Base-by-base conservation (phyloP, 164 flowering plant genomes). In the Magnolia officinalis region DNA sequence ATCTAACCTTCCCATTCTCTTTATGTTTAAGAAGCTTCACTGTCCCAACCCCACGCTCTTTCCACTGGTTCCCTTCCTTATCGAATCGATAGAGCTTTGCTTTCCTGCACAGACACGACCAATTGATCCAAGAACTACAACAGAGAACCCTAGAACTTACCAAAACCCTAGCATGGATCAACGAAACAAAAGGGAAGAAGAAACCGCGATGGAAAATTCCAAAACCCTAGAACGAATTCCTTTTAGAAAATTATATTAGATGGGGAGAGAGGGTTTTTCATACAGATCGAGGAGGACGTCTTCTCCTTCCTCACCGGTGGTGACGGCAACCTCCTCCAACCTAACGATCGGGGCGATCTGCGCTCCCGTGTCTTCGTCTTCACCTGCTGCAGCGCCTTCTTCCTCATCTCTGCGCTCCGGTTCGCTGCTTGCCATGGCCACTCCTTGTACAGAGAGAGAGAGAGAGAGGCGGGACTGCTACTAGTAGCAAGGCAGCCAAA, bases 291-390 rank as follows among this genome's bases (percentile, higher is more conserved):
- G 91, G 66, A 93, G 79, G 5, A 87, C 77, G 16, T 86, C 88
- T 78, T 92, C 97, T 6, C 89, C 79, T 75, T 92, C 97, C 78
- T 92, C 97, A 9, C 95, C 97, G 69, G 97, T 91, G 70, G 90
- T 80, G 76, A 92, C 90, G 55, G 92, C 83, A 55, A 92, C 97
- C 74, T 89, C 95, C 80, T 92, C 93, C 45, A 94, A 92, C 82
- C 67, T 88, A 64, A 90, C 87, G 78, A 93, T 90, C 14, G 98
- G 98, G 10, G 96, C 92, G 7, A 93, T 84, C 74, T 89, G 92
- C 9, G 96, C 98, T 21, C 98, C 98, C 64, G 95, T 90, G 76
- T 91, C 96, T 76, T 93, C 98, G 7, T 92, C 97, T 7, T 91
- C 97, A 2, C 76, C 86, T 45, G 81, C 80, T 49, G 81, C 82